Evolutionary conservation across 2,329 filamentous ascomycete genomes (phyloP).

Genomic region (Alternaria burnsii): DNA sequence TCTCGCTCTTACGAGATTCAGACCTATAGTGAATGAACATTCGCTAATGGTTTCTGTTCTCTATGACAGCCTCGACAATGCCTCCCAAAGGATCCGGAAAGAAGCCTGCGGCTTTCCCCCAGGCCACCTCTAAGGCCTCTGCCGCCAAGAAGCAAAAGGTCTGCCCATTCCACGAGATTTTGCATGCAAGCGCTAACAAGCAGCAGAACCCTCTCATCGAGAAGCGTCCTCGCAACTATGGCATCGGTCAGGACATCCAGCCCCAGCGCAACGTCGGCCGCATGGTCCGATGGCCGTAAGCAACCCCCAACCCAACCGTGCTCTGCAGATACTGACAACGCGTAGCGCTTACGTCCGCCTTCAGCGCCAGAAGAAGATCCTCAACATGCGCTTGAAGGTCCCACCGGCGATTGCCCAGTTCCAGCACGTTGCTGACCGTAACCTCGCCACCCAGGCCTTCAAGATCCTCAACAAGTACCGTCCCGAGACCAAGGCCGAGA

Average conservation of each 20-base stretch:
- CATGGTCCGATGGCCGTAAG: constrained; percentile 82
- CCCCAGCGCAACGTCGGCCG: constrained; percentile 73
- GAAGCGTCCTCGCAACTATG: constrained; percentile 97
- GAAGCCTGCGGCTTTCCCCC: constrained; percentile 79
- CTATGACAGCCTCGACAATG: constrained; percentile 92
- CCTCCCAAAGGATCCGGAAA: constrained; percentile 88
- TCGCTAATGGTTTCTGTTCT: constrained; percentile 99
- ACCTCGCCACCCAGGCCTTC: constrained; percentile 88
- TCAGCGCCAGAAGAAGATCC: constrained; percentile 93
- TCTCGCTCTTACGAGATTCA: constrained; percentile 51
- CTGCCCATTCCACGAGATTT: constrained; percentile 36
- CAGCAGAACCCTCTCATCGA: constrained; percentile 96
- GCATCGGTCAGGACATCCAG: constrained; percentile 93
- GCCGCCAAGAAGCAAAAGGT: constrained; percentile 97
- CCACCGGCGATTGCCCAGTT: constrained; percentile 97
- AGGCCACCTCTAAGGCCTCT: constrained; percentile 70
- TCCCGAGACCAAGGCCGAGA: constrained; percentile 98
- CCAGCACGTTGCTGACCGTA: constrained; percentile 79
- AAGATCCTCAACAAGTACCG: constrained; percentile 99
- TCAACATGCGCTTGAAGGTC: constrained; percentile 98
- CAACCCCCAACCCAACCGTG: not conserved
- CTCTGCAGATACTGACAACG: not conserved
- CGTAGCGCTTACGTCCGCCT: constrained; percentile 81
- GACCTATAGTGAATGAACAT: constrained; percentile 68
- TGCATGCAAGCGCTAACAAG: constrained; percentile 30